Percentiles rank a stretch among this genome's conserved stretches.
Evolutionary conservation across 2,329 filamentous ascomycete species (phyloP).

Genomic region (Alternaria ventricosa): DNA sequence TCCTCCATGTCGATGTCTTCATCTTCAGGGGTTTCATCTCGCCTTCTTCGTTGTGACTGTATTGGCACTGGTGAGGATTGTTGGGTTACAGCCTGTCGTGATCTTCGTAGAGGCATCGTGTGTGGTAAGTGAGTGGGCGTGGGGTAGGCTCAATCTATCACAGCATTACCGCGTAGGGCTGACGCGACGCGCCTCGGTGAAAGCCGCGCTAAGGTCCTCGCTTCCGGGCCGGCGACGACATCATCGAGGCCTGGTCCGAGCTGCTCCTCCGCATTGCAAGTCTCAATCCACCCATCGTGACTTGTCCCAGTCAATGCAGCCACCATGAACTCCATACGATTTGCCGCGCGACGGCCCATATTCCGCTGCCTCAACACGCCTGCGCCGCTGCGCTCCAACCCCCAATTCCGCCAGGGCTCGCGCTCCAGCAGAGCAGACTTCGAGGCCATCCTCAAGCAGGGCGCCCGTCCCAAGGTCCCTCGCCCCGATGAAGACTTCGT

Average conservation of each 20-base stretch:
- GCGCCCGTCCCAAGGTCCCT: slow-evolving; percentile 13
- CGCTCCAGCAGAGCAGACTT: slow-evolving; percentile 21
- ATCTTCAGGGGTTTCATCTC: slow-evolving; percentile 27
- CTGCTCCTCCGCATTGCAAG: slow-evolving; percentile 14
- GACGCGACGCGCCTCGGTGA: slow-evolving; percentile 22
- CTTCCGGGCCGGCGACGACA: slow-evolving; percentile 15
- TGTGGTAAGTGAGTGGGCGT: background rate
- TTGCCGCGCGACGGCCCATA: slow-evolving; percentile 37
- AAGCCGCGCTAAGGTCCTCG: slow-evolving; percentile 3
- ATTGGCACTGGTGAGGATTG: slow-evolving; percentile 21
- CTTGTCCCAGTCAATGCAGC: slow-evolving; percentile 5
- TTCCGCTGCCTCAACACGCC: slow-evolving; percentile 36
- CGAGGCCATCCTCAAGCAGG: slow-evolving; percentile 18
- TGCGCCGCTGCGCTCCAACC: slow-evolving; percentile 15
- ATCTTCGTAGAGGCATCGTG: slow-evolving; percentile 13
- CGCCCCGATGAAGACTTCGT: slow-evolving; percentile 36
- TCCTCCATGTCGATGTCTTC: slow-evolving; percentile 29
- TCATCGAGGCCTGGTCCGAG: slow-evolving; percentile 21
- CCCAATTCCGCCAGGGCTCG: slow-evolving; percentile 27
- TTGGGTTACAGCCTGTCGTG: slow-evolving; percentile 13
- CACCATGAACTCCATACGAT: slow-evolving; percentile 41
- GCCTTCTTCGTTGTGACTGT: slow-evolving; percentile 25
- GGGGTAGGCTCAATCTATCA: background rate
- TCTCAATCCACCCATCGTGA: background rate
- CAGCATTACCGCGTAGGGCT: slow-evolving; percentile 16